Percentiles rank a stretch among this genome's conserved stretches.
phyloP scores from a whole-genome alignment of 192 early-diverging fungal genomes.

The Coemansia furcata region DNA sequence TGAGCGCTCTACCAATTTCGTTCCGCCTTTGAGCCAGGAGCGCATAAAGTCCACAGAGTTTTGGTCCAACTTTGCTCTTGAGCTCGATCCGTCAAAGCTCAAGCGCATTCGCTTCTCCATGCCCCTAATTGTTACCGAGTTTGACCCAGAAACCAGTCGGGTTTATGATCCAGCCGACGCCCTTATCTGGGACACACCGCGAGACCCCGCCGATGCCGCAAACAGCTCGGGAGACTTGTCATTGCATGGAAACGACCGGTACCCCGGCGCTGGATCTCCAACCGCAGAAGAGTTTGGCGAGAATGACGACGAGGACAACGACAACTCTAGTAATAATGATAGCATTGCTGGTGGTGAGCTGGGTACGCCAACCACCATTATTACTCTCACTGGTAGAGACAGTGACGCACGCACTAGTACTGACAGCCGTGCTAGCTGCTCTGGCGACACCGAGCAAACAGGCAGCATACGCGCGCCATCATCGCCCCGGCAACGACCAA shows the following conservation, averaged over 20 bases:
- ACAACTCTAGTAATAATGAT: constrained; percentile 6
- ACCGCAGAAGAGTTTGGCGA: not conserved
- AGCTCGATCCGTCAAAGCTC: constrained; percentile 46
- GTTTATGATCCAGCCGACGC: constrained; percentile 17
- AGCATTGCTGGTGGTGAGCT: not conserved
- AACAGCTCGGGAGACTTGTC: not conserved
- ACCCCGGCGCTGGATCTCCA: not conserved
- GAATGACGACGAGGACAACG: not conserved
- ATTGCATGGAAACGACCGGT: constrained; percentile 1
- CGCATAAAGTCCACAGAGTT: constrained; percentile 54
- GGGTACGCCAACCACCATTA: not conserved
- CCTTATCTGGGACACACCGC: constrained; percentile 3
- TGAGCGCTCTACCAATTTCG: constrained; percentile 44
- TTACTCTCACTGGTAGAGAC: not conserved
- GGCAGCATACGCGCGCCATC: not conserved
- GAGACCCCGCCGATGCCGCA: not conserved
- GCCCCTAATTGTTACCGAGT: constrained; percentile 56
- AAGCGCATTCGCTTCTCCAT: constrained; percentile 54
- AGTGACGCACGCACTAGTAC: not conserved
- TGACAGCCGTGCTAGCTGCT: not conserved
- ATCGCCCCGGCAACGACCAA: constrained; percentile 10
- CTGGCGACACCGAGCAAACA: not conserved
- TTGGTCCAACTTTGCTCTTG: constrained; percentile 50
- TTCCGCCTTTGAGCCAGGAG: constrained; percentile 51
- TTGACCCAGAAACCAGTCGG: constrained; percentile 37